Evolutionary conservation across 2,329 filamentous ascomycete species (phyloP), one percentile per base, ranked within the genome.

Genomic region (Aspergillus eucalypticola): DNA sequence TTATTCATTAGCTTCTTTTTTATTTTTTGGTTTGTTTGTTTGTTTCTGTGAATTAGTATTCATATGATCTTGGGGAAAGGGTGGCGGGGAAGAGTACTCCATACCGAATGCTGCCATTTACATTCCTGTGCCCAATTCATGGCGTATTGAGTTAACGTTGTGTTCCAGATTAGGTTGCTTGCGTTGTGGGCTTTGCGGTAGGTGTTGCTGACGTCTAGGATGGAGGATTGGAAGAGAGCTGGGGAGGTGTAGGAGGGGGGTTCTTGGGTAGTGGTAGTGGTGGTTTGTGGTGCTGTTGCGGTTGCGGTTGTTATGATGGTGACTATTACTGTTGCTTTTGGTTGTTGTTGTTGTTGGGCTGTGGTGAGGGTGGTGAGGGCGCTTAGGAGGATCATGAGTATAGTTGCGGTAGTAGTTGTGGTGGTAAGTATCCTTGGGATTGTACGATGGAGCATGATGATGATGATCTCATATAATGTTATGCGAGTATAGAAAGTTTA

Each of bases 141-240:
- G 0, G 88, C 87, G 62, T 81, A 87, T 3, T 73, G 67, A 1
- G 84, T 84, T 6, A 90, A 80, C 0, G 86, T 88, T 5, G 75
- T 68, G 76, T 92, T 92, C 89, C 89, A 92, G 3, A 66, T 62
- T 3, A 92, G 69, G 1, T 75, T 71, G 0, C 76, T 75, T 32
- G 87, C 88, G 66, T 86, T 85, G 76, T 92, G 87, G 61, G 86
- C 75, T 6, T 66, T 63, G 21, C 90, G 86, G 77, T 88, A 91
- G 51, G 79, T 74, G 73, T 92, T 92, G 39, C 86, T 90, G 66
- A 81, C 83, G 71, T 85, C 83, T 56, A 92, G 81, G 23, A 90
- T 75, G n/a, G 85, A 82, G 13, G 73, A 69, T 57, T 77, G 65
- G 72, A 85, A 84, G 3, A 69, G 63, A 1, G 66, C 41, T 5